Percentiles rank a stretch among this genome's conserved stretches.
phyloP scores from a whole-genome alignment of 2,329 filamentous ascomycete species.

The Fusarium sp. region DNA sequence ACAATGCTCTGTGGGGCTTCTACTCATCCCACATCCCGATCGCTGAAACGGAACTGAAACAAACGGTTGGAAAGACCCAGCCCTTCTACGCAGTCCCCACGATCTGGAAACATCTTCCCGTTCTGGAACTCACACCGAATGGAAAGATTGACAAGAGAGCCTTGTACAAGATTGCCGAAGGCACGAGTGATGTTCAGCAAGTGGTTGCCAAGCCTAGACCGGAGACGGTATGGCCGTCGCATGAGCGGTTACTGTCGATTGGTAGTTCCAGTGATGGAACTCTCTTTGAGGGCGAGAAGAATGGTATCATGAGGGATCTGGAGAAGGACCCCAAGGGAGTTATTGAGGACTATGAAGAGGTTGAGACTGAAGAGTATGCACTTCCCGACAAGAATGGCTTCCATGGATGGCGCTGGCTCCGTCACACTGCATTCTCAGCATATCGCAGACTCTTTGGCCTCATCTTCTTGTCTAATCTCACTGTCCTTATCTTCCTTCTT shows the following conservation, averaged over 20 bases:
- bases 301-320: background rate
- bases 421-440: constrained; percentile 20
- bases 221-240: constrained; percentile 4
- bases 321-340: constrained; percentile 1
- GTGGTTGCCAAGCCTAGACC: background rate
- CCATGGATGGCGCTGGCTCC: constrained; percentile 30
- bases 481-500: constrained; percentile 13
- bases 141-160: constrained; percentile 25
- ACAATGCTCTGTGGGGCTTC: constrained; percentile 9
- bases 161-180: constrained; percentile 3
- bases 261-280: background rate
- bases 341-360: background rate
- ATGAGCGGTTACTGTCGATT: constrained; percentile 2
- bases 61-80: background rate
- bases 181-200: fast-evolving
- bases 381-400: constrained; percentile 24
- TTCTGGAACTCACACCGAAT: constrained; percentile 25
- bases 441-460: constrained; percentile 29
- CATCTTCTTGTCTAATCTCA: constrained; percentile 22
- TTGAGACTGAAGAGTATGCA: constrained; percentile 8
- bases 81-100: constrained; percentile 27
- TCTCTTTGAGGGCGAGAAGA: background rate
- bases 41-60: constrained; percentile 14
- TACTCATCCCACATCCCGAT: constrained; percentile 14
- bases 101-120: constrained; percentile 13